phyloP scores from a whole-genome alignment of 1,139 yeast genomes.

The Arxiozyma slooffiae region DNA sequence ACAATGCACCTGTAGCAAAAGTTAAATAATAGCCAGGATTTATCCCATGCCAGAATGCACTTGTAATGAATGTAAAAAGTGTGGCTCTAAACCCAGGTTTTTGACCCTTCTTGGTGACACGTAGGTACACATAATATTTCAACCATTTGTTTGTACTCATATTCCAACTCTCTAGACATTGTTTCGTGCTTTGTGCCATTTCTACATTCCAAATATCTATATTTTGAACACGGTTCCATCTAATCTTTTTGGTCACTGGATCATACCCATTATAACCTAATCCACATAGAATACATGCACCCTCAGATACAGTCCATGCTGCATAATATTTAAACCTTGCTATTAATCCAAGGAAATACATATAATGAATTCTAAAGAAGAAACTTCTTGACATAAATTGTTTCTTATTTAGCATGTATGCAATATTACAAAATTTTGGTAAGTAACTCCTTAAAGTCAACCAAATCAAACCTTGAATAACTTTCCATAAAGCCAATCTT shows the following conservation, averaged over 20 bases:
- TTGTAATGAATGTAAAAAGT: constrained; percentile 72
- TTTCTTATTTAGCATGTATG: constrained; percentile 39
- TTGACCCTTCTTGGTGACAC: constrained; percentile 64
- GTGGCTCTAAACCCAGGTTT: constrained; percentile 86
- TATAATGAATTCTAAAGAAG: constrained; percentile 47
- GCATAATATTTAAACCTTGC: constrained; percentile 81
- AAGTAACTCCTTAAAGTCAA: constrained; percentile 52
- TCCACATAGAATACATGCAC: constrained; percentile 88
- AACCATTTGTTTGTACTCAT: constrained; percentile 96
- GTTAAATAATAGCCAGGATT: constrained; percentile 91
- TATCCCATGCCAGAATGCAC: constrained; percentile 98
- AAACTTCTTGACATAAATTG: constrained; percentile 40
- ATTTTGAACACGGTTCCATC: constrained; percentile 88
- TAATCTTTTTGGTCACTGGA: constrained; percentile 45
- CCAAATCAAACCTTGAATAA: constrained; percentile 69
- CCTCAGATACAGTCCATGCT: constrained; percentile 95
- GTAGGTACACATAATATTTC: constrained; percentile 74
- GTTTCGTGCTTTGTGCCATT: constrained; percentile 81
- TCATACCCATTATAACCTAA: constrained; percentile 88
- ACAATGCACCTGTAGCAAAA: constrained; percentile 77
- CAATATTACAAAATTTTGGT: constrained; percentile 41
- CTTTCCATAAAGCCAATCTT: constrained; percentile 53
- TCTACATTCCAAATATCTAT: constrained; percentile 76
- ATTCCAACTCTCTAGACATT: constrained; percentile 88
- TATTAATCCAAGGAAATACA: constrained; percentile 60